These are phyloP conservation scores for Diaporthe batatas DNA, from an alignment of 2,329 filamentous ascomycete species.

Conservation along the genomic window DNA sequence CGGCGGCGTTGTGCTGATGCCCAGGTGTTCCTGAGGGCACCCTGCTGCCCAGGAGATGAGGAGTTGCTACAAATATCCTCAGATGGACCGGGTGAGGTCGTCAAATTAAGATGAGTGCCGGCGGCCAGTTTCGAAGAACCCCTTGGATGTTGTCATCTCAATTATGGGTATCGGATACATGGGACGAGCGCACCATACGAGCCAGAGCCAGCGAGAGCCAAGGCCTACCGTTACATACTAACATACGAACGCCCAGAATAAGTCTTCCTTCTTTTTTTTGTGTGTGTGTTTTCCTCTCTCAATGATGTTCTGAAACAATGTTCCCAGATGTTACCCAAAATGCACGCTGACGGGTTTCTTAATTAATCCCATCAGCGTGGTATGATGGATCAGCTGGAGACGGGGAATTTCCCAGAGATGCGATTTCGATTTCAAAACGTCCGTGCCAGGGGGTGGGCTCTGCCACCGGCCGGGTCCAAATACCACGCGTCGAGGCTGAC, in stretches of 20 bases:
- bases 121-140: constrained; percentile 26
- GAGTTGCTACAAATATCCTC: constrained; percentile 37
- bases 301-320: constrained; percentile 25
- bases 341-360: constrained; percentile 24
- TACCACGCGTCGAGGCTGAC: background rate
- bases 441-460: constrained; percentile 17
- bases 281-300: background rate
- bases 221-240: background rate
- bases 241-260: background rate
- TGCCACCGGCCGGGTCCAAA: constrained; percentile 17
- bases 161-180: constrained; percentile 22
- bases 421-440: constrained; percentile 13
- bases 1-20: constrained; percentile 20
- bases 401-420: constrained; percentile 33
- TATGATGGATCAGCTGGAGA: constrained; percentile 5
- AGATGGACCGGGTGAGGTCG: constrained; percentile 12
- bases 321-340: constrained; percentile 5
- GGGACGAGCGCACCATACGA: constrained; percentile 18
- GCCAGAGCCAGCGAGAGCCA: background rate
- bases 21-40: background rate
- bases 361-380: constrained; percentile 20
- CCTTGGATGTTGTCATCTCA: constrained; percentile 32
- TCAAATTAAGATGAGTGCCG: constrained; percentile 33
- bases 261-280: background rate
- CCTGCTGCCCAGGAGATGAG: constrained; percentile 22